Conservation (phyloP, 768 basidiomycete genomes). For the Lenzites betulinus region DNA sequence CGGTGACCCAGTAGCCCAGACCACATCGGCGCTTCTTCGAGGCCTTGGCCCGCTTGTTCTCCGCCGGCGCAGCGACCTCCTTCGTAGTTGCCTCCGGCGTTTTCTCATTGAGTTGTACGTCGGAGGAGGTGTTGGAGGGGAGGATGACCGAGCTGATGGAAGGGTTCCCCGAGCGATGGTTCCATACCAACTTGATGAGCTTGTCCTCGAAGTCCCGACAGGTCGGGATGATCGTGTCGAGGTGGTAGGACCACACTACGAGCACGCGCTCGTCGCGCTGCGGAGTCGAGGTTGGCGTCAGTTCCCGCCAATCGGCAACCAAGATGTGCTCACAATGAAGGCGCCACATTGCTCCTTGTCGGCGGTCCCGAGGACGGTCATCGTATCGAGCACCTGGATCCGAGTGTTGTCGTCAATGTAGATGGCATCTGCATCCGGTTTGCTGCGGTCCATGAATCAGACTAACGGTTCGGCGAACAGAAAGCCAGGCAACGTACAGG, state of each 20-base stretch:
- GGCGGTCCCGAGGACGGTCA: slow-evolving; percentile 66
- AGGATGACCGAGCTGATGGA: slow-evolving; percentile 34
- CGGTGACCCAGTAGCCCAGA: slow-evolving; percentile 29
- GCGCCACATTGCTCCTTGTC: slow-evolving; percentile 93
- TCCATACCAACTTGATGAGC: slow-evolving; percentile 82
- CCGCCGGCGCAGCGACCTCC: slow-evolving; percentile 20
- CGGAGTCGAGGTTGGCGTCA: not conserved
- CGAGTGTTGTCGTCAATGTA: slow-evolving; percentile 80
- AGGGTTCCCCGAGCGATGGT: slow-evolving; percentile 44
- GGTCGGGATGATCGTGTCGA: slow-evolving; percentile 76
- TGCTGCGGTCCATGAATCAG: slow-evolving; percentile 36
- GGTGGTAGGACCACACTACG: slow-evolving; percentile 81
- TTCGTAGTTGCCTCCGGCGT: slow-evolving; percentile 23
- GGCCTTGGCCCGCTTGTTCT: slow-evolving; percentile 4
- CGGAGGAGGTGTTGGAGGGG: slow-evolving; percentile 45
- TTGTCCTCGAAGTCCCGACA: slow-evolving; percentile 73
- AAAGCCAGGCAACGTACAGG: slow-evolving; percentile 49
- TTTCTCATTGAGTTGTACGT: slow-evolving; percentile 58
- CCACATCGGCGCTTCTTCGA: slow-evolving; percentile 26
- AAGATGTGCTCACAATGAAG: slow-evolving; percentile 61
- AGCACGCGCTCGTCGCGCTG: slow-evolving; percentile 84
- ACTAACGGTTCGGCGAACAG: not conserved
- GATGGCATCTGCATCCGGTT: slow-evolving; percentile 60
- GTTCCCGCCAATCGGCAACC: too few relatives aligned
- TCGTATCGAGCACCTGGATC: slow-evolving; percentile 81